phyloP scores from a whole-genome alignment of 495 filamentous ascomycete genomes.

The Xanthoparmelia taractica region DNA sequence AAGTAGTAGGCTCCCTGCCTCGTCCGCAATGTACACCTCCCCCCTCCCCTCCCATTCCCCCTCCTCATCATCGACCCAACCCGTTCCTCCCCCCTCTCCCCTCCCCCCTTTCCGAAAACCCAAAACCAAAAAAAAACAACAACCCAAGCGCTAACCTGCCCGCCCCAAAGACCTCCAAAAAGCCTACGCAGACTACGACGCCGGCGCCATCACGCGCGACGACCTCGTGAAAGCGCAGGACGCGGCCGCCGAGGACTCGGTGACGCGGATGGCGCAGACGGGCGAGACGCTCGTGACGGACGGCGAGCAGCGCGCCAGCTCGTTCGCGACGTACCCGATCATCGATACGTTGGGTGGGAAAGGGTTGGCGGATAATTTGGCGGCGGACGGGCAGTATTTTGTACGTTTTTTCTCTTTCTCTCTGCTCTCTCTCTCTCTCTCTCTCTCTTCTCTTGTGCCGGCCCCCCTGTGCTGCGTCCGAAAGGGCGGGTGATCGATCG shows the following conservation, averaged over 20 bases:
- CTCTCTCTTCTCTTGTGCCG: not conserved
- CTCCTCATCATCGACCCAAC: not conserved
- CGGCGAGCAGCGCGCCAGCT: conserved; percentile 37
- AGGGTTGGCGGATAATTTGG: conserved; percentile 33
- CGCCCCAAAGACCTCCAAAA: conserved; percentile 28
- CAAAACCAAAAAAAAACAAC: no score
- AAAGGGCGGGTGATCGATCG: no score
- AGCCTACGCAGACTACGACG: conserved; percentile 35
- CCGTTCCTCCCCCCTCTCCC: no score
- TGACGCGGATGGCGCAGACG: conserved; percentile 34
- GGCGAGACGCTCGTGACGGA: conserved; percentile 35
- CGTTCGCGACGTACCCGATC: conserved; percentile 40
- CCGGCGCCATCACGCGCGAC: conserved; percentile 28
- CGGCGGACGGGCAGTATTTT: conserved; percentile 38
- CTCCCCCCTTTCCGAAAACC: no score
- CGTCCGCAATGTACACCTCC: conserved; percentile 30
- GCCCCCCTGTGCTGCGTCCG: no score
- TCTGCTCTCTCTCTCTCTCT: not conserved
- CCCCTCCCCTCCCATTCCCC: not conserved
- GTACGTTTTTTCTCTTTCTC: not conserved
- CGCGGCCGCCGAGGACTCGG: conserved; percentile 37
- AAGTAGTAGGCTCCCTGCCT: conserved; percentile 40
- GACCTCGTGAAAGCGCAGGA: conserved; percentile 32
- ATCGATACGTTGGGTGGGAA: conserved; percentile 35
- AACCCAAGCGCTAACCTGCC: not conserved